Base-by-base conservation (phyloP, 306 rosid species). In the Casuarina equisetifolia region DNA sequence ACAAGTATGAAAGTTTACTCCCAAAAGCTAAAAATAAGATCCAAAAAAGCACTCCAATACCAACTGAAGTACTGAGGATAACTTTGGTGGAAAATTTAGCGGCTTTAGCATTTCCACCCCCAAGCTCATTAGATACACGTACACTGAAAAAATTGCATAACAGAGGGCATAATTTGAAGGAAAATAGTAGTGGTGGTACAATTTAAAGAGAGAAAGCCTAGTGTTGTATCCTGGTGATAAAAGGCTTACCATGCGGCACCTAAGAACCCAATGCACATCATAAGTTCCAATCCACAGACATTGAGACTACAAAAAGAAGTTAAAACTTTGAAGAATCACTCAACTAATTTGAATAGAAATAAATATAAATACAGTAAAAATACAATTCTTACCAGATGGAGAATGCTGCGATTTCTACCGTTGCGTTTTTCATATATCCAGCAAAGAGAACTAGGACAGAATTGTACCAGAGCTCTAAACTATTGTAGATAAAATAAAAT, bases 391-490 rank as follows among this genome's bases (percentile, higher is more conserved):
- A 85, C 91, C 89, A 88, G 68, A 88, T 88, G 13, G 91, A 85
- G 20, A 88, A 80, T 53, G 91, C 91, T 71, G 86, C 82, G 66
- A 88, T 83, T 40, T 83, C 71, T 13, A 81, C 84, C 46, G 86
- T 88, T 19, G 91, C 91, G 71, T 88, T 74, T 66, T 55, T 7
- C 91, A 85, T 73, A 78, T 68, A 78, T 2, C 91, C 91, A 1
- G 89, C 86, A 66, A 88, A 73, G 39, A 88, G 81, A 74, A 88
- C 82, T 84, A 88, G 76, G 73, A 83, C 17, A 11, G 91, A 71
- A 79, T 79, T 85, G 85, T 88, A 88, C 91, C 91, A 88, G 13
- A 88, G 71, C 81, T 83, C 91, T 40, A 88, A 82, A 79, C 89
- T 88, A 78, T 70, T 40, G 54, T 67, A 61, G 15, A 62, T 3